Percentiles rank a stretch among this genome's conserved stretches.
These are phyloP conservation scores for Aspergillus piperis DNA, from an alignment of 2,329 filamentous ascomycete genomes.

Conservation along the genomic window DNA sequence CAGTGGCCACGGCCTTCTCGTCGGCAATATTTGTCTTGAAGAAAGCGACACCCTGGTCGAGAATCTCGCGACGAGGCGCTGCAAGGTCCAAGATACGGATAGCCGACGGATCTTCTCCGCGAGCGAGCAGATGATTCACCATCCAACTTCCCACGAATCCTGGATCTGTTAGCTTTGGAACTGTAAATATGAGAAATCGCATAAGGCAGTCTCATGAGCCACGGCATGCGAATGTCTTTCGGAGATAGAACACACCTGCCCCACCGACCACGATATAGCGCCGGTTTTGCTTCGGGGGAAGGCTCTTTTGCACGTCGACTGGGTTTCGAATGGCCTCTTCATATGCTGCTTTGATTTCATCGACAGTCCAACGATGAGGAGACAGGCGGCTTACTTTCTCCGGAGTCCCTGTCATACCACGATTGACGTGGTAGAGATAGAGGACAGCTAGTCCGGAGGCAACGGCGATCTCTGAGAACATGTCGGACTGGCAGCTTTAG, in stretches of 20 bases:
- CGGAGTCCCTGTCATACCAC: slow-evolving; percentile 28
- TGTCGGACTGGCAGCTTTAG: neutral
- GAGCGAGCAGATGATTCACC: slow-evolving; percentile 55
- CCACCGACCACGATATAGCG: slow-evolving; percentile 45
- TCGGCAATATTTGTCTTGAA: slow-evolving; percentile 56
- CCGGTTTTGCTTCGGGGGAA: slow-evolving; percentile 40
- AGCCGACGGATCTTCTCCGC: slow-evolving; percentile 52
- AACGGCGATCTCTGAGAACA: slow-evolving; percentile 19
- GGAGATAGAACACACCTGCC: slow-evolving; percentile 31
- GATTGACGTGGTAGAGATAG: slow-evolving; percentile 36
- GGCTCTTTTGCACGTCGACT: slow-evolving; percentile 35
- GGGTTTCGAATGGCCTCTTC: slow-evolving; percentile 30
- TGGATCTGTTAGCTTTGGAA: slow-evolving; percentile 24
- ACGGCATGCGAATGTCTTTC: neutral
- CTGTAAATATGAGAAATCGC: no score
- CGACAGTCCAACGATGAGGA: slow-evolving; percentile 36
- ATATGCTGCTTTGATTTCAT: slow-evolving; percentile 37
- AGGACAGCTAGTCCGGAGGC: slow-evolving; percentile 22
- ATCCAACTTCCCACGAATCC: slow-evolving; percentile 60
- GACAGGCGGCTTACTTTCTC: slow-evolving; percentile 29
- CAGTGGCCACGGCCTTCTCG: slow-evolving; percentile 43
- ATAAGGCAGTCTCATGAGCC: neutral
- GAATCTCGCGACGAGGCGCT: slow-evolving; percentile 46
- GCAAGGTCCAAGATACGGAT: slow-evolving; percentile 59
- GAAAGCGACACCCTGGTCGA: slow-evolving; percentile 48